phyloP scores from a whole-genome alignment of 352 stramenopile species.

The Aphanomyces euteiches region DNA sequence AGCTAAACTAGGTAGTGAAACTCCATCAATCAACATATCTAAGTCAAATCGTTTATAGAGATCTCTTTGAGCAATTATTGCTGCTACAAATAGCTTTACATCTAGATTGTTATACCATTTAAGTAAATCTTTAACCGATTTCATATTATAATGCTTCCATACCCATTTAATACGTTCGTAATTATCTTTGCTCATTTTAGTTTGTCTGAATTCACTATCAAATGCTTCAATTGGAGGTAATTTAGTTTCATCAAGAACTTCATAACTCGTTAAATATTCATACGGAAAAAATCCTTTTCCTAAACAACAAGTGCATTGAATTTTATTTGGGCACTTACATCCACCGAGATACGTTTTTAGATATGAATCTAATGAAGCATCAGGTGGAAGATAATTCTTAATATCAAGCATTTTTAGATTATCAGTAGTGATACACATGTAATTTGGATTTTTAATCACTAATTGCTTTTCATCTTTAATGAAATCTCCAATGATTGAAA shows the following conservation, averaged over 20 bases:
- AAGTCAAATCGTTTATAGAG: conserved; percentile 13
- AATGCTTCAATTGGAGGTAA: conserved; percentile 27
- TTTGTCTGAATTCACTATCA: conserved; percentile 3
- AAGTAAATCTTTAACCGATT: conserved; percentile 37
- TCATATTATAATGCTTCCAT: conserved; percentile 39
- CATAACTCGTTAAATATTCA: conserved; percentile 5
- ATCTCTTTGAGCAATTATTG: conserved; percentile 20
- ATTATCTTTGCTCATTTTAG: conserved; percentile 31
- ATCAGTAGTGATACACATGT: neutral
- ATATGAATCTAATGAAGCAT: neutral
- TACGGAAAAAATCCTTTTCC: conserved; percentile 17
- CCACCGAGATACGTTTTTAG: neutral
- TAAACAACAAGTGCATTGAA: conserved; percentile 4
- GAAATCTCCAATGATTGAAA: neutral
- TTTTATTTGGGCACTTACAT: conserved; percentile 1
- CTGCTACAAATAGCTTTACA: conserved; percentile 36
- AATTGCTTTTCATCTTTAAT: neutral
- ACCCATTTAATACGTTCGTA: conserved; percentile 38
- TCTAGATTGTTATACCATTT: conserved; percentile 46
- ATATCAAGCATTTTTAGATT: conserved; percentile 4
- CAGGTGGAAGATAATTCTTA: conserved; percentile 1
- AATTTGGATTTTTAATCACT: neutral
- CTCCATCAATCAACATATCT: conserved; percentile 2
- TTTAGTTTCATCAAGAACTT: neutral
- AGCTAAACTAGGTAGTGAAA: conserved; percentile 12